These are phyloP conservation scores for Verticillium zaregamsianum DNA, from an alignment of 2,329 filamentous ascomycete genomes.

Conservation along the genomic window DNA sequence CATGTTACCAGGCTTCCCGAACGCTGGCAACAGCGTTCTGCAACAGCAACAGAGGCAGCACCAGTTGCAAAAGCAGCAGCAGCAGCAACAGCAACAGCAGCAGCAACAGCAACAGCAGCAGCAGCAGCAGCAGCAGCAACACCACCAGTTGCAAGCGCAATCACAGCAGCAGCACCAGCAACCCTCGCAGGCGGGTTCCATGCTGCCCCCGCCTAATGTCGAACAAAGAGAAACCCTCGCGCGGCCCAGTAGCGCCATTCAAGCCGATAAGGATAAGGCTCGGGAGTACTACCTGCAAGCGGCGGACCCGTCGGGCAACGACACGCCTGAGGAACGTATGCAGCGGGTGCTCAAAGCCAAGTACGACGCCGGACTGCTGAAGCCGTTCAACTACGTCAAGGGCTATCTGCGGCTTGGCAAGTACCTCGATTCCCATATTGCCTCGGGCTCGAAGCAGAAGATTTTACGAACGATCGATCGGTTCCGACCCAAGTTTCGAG, in stretches of 20 bases:
- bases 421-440: conserved; percentile 89
- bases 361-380: conserved; percentile 89
- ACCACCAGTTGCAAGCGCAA: background rate
- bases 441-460: conserved; percentile 77
- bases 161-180: conserved; percentile 11
- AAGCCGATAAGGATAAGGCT: conserved; percentile 68
- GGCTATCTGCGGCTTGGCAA: conserved; percentile 85
- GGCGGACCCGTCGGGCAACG: conserved; percentile 82
- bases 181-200: conserved; percentile 33
- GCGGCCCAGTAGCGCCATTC: conserved; percentile 56
- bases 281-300: conserved; percentile 96
- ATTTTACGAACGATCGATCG: conserved; percentile 88
- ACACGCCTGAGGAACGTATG: conserved; percentile 91
- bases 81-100: background rate
- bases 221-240: conserved; percentile 53
- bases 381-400: conserved; percentile 98
- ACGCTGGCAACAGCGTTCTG: conserved; percentile 17
- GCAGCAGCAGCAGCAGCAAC: background rate
- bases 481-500: conserved; percentile 92
- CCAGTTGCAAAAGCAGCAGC: background rate
- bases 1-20: conserved; percentile 41
- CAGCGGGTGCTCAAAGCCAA: conserved; percentile 91
- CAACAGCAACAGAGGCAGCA: conserved; percentile 4
- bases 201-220: conserved; percentile 42
- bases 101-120: background rate